These are phyloP conservation scores for Kodamaea plutei DNA, from an alignment of 1,139 yeast genomes.

Conservation along the genomic window DNA sequence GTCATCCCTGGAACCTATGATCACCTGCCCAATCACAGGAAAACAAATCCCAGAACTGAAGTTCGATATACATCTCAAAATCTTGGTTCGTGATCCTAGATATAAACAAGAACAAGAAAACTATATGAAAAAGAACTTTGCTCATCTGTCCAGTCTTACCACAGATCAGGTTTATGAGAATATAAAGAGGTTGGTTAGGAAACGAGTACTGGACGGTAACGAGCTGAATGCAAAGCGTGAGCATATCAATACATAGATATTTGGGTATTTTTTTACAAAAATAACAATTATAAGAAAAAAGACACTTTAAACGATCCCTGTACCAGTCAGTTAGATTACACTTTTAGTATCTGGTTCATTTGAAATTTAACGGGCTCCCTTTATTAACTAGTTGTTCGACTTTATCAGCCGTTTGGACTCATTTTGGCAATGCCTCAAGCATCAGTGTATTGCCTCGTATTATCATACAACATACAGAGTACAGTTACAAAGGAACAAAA, in stretches of 20 bases:
- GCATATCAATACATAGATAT: background rate
- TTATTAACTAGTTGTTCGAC: no score
- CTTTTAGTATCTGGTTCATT: no score
- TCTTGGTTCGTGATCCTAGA: slow-evolving; percentile 73
- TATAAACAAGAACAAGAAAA: slow-evolving; percentile 68
- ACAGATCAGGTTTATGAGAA: slow-evolving; percentile 72
- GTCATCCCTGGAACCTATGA: slow-evolving; percentile 28
- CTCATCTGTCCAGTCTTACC: slow-evolving; percentile 56
- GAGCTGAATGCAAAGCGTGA: slow-evolving; percentile 11
- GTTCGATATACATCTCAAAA: slow-evolving; percentile 70
- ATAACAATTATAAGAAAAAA: background rate
- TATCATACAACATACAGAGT: no score
- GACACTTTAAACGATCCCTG: background rate
- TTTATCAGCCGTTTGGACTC: no score
- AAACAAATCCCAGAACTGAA: slow-evolving; percentile 64
- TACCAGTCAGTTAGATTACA: no score
- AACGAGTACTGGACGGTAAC: slow-evolving; percentile 14
- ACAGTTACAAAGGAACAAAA: no score
- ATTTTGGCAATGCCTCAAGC: no score
- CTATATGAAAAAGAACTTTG: slow-evolving; percentile 59
- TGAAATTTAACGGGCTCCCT: no score
- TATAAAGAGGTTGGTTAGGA: slow-evolving; percentile 56
- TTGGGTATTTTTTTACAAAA: background rate
- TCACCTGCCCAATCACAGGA: slow-evolving; percentile 73
- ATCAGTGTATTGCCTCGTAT: no score